Evolutionary conservation across 805 yeast species (phyloP), one percentile per base, ranked within the genome.

Genomic region (Wickerhamomyces sydowiorum): DNA sequence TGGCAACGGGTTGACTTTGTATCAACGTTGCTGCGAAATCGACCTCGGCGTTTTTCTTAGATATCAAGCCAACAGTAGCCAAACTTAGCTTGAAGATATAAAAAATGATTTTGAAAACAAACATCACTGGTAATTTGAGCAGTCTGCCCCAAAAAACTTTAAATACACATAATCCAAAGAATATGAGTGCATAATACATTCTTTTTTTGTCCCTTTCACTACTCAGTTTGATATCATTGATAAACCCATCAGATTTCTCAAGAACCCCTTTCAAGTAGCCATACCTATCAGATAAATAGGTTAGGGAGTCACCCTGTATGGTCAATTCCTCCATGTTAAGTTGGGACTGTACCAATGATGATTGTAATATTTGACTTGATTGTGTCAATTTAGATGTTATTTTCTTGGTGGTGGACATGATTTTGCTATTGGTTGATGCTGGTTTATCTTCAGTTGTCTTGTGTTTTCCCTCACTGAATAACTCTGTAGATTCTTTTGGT

Each of bases 281-380:
- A 39, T 57, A 52, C 19, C 46, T 50, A 9, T 50, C 51, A 1
- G 54, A 43, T 17, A 54, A 35, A 7, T 39, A 44, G 2, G 40
- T 20, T 17, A 57, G 36, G 0, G 54, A 45, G 19, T 54, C 53
- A 14, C 46, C 47, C 34, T 57, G 61, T 3, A 44, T 46, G 10
- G 49, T 52, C 22, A 57, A 36, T 18, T 55, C 60, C 2, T 55
- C 58, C 10, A 57, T 22, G 29, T 55, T 57, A 19, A 57, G 38
- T 35, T 53, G 53, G 1, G 56, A 51, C 37, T 55, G 59, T 15
- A 57, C 37, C 23, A 57, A 35, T 8, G 60, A 46, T 1, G 53
- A 40, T 30, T 57, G 61, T 29, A 57, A 36, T 7, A 55, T 40
- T 37, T 53, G 55, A 15, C 52, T 46, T 4, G 61, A 55, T 33